A percentile compares a stretch with the other conserved stretches of the same genome.
Evolutionary conservation across 345 rosid species (phyloP).

Genomic region (Eucalyptus polybractea): DNA sequence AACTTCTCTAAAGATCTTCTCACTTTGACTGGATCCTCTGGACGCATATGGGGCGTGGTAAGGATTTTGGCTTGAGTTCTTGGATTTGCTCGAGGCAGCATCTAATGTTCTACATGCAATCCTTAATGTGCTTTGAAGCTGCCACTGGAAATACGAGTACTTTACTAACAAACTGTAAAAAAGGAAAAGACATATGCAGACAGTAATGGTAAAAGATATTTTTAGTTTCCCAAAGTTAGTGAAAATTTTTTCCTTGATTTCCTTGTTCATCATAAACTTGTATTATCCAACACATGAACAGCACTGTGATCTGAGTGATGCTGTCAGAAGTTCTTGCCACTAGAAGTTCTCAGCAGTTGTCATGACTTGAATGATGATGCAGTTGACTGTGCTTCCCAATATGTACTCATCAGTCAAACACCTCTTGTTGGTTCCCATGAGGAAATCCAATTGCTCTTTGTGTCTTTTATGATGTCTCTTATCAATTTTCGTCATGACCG

Average conservation of each 20-base stretch:
- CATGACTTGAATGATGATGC: not conserved
- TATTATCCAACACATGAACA: not conserved
- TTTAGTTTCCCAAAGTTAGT: not conserved
- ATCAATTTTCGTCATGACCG: not conserved
- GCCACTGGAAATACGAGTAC: not conserved
- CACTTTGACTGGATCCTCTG: conserved; percentile 62
- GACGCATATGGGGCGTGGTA: conserved; percentile 67
- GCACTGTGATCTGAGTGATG: not conserved
- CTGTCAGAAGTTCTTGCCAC: not conserved
- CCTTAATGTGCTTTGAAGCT: not conserved
- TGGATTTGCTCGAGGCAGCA: not conserved
- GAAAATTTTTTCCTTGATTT: not conserved
- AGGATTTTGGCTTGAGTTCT: conserved; percentile 8
- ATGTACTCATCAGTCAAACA: not conserved
- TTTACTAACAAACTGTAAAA: not conserved
- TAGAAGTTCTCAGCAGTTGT: not conserved
- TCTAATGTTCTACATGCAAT: not conserved
- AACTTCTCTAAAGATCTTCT: conserved; percentile 19
- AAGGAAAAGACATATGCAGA: not conserved
- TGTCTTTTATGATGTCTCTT: not conserved
- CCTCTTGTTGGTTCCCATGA: not conserved
- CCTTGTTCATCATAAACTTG: not conserved
- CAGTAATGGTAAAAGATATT: not conserved
- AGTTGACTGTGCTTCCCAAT: not conserved
- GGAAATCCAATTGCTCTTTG: not conserved